A percentile compares a stretch with the other conserved stretches of the same genome.
Conservation (phyloP, 768 basidiomycete species). For the Hebeloma cylindrosporum region DNA sequence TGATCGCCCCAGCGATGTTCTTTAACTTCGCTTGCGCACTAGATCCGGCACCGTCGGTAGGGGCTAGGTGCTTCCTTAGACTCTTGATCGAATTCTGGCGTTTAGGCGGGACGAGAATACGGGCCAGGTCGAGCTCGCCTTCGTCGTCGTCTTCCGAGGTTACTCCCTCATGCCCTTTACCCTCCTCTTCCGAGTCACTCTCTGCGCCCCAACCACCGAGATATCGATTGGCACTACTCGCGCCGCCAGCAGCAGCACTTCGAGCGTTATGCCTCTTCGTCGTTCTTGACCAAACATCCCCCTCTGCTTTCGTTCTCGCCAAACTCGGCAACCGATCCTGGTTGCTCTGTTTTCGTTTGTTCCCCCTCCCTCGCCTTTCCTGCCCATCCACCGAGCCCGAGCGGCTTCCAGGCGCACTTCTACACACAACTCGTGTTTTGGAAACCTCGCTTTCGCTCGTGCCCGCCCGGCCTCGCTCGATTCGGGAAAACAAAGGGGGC, state of each 20-base stretch:
- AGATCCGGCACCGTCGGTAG: slow-evolving; percentile 7
- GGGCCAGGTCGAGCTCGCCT: slow-evolving; percentile 62
- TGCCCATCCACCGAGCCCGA: slow-evolving; percentile 41
- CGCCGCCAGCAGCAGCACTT: no score
- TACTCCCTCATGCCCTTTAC: slow-evolving; percentile 19
- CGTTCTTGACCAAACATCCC: slow-evolving; percentile 49
- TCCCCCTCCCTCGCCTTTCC: slow-evolving; percentile 17
- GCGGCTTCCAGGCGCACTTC: slow-evolving; percentile 69
- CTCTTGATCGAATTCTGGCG: slow-evolving; percentile 75
- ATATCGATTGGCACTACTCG: slow-evolving; percentile 26
- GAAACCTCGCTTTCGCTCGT: slow-evolving; percentile 44
- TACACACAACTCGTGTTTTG: slow-evolving; percentile 59
- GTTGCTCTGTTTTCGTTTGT: slow-evolving; percentile 30
- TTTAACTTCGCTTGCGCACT: slow-evolving; percentile 17
- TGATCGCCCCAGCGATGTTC: slow-evolving; percentile 8
- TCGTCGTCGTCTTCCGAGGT: slow-evolving; percentile 44
- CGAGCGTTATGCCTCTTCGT: slow-evolving; percentile 8
- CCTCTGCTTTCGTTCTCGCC: slow-evolving; percentile 59
- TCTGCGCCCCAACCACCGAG: slow-evolving; percentile 27
- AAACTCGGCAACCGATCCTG: slow-evolving; percentile 54
- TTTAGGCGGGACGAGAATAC: slow-evolving; percentile 67
- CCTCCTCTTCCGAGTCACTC: slow-evolving; percentile 23
- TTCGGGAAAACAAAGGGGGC: slow-evolving; percentile 36
- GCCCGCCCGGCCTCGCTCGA: slow-evolving; percentile 36
- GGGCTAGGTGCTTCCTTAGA: slow-evolving; percentile 59